Evolutionary conservation across 2,329 filamentous ascomycete genomes (phyloP).

Genomic region (Xylariaceae sp.): DNA sequence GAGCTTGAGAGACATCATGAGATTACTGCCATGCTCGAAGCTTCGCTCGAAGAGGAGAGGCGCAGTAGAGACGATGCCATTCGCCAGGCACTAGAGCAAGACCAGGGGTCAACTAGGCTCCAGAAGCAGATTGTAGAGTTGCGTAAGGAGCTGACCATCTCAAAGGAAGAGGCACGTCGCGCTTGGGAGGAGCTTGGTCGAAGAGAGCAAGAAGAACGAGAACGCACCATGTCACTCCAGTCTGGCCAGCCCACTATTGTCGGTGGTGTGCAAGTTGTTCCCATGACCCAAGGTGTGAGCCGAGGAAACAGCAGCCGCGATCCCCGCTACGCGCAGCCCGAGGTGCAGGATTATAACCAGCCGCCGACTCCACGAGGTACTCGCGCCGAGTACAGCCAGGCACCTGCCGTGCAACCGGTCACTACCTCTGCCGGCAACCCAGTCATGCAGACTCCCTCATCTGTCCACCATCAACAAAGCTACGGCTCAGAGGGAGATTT

Average conservation of each 20-base stretch:
- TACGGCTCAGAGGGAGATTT: constrained; percentile 59
- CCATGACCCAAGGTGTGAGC: constrained; percentile 73
- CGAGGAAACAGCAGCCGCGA: constrained; percentile 47
- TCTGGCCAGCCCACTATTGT: constrained; percentile 85
- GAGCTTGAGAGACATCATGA: constrained; percentile 86
- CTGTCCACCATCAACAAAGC: constrained; percentile 44
- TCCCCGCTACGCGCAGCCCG: constrained; percentile 31
- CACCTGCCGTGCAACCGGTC: constrained; percentile 41
- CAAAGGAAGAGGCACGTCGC: constrained; percentile 89
- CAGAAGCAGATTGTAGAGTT: constrained; percentile 83
- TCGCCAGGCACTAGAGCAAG: constrained; percentile 60
- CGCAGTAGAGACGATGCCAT: constrained; percentile 65
- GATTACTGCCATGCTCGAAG: constrained; percentile 74
- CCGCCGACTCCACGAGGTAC: constrained; percentile 26
- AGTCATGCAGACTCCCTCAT: constrained; percentile 39
- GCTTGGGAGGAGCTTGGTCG: constrained; percentile 97
- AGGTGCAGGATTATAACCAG: constrained; percentile 31
- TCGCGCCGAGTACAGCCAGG: constrained; percentile 37
- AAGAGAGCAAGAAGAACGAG: constrained; percentile 87
- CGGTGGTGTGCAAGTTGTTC: constrained; percentile 90
- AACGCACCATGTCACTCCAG: constrained; percentile 78
- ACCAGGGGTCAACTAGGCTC: constrained; percentile 63
- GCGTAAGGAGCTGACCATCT: constrained; percentile 88
- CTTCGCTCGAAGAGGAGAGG: constrained; percentile 69
- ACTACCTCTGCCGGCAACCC: constrained; percentile 36